phyloP scores from a whole-genome alignment of 1,284 basidiomycete genomes.

The Cystobasidiaceae sp. region DNA sequence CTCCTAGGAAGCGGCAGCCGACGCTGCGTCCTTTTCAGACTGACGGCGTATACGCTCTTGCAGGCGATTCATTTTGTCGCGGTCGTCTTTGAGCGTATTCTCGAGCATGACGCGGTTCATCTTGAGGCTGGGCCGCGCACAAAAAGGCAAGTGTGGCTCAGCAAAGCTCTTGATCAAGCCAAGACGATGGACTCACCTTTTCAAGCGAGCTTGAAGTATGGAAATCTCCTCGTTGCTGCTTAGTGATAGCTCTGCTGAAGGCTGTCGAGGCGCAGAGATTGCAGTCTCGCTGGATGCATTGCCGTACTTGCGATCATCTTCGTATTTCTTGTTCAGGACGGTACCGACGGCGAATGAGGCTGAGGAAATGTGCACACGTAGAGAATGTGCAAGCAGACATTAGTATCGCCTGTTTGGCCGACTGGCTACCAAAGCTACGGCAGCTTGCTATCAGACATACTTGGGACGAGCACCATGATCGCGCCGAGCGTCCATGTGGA shows the following conservation, averaged over 20 bases:
- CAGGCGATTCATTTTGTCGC: constrained; percentile 14
- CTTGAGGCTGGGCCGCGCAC: neutral
- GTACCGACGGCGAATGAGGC: too few species aligned
- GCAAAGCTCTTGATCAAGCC: neutral
- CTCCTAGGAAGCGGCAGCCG: too few species aligned
- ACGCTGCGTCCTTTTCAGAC: too few species aligned
- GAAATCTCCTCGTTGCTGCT: too few species aligned
- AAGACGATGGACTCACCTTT: neutral
- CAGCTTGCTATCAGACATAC: neutral
- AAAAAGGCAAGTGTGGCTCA: neutral
- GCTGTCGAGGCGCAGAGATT: too few species aligned
- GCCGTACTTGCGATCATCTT: too few species aligned
- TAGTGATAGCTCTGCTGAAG: too few species aligned
- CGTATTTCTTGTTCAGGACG: too few species aligned
- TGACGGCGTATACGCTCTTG: constrained; percentile 9
- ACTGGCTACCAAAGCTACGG: neutral
- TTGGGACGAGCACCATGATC: constrained; percentile 19
- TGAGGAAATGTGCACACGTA: too few species aligned
- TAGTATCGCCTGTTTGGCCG: neutral
- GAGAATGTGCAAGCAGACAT: too few species aligned
- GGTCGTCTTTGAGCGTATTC: constrained; percentile 19
- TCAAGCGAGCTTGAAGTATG: too few species aligned
- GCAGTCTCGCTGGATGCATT: too few species aligned
- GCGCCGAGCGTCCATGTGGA: constrained; percentile 13
- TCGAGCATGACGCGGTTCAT: neutral